phyloP scores from a whole-genome alignment of 148 eudicot genomes.

The Fagopyrum homotropicum region DNA sequence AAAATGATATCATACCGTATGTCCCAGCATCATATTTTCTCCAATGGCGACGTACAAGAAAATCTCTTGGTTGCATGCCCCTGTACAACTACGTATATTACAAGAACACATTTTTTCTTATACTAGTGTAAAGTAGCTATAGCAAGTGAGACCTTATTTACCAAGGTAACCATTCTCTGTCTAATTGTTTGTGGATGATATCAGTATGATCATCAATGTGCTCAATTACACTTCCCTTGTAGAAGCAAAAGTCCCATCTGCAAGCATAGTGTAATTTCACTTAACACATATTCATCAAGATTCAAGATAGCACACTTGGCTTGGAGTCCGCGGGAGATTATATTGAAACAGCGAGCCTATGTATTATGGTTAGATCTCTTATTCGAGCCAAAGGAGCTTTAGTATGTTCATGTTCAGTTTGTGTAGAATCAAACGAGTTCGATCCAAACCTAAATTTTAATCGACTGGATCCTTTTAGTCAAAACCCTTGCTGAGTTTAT shows the following conservation, averaged over 20 bases:
- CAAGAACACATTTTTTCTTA: neutral
- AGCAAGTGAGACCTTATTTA: slow-evolving; percentile 9
- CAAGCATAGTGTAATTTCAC: slow-evolving; percentile 11
- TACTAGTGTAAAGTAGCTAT: neutral
- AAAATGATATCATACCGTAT: slow-evolving; percentile 33
- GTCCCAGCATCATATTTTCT: slow-evolving; percentile 78
- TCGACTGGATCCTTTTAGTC: too few relatives aligned
- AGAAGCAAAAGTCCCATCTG: slow-evolving; percentile 79
- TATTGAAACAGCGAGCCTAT: too few relatives aligned
- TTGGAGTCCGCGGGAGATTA: too few relatives aligned
- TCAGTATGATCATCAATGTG: slow-evolving; percentile 77
- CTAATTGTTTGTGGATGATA: slow-evolving; percentile 47
- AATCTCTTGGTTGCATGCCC: slow-evolving; percentile 58
- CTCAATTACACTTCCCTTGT: slow-evolving; percentile 52
- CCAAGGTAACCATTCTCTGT: slow-evolving; percentile 60
- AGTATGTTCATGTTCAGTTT: too few relatives aligned
- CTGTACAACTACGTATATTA: slow-evolving; percentile 23
- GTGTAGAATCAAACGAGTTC: too few relatives aligned
- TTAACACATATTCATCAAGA: neutral
- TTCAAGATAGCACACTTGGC: too few relatives aligned
- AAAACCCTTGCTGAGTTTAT: too few relatives aligned
- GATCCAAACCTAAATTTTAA: too few relatives aligned
- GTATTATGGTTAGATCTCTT: too few relatives aligned
- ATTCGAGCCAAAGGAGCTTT: too few relatives aligned
- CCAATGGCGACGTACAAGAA: slow-evolving; percentile 64